Base-by-base conservation (phyloP, 768 basidiomycete genomes). In the Tulasnella sp. region DNA sequence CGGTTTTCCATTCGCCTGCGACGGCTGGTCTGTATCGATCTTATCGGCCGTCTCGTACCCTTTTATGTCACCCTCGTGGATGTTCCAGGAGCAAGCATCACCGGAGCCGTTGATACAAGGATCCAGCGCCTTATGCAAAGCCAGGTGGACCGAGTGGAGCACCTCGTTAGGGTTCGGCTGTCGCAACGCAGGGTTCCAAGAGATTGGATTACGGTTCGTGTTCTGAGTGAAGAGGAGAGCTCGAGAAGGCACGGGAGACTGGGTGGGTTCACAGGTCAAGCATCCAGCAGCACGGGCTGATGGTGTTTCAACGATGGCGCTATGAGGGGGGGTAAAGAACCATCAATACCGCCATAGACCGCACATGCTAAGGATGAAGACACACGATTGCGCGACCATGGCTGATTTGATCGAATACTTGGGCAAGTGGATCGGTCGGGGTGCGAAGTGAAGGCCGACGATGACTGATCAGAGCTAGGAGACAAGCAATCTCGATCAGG, bases 181-280 rank as follows among this genome's bases (percentile, higher is more conserved):
- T 7, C 60, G 60, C 17, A 59, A 46, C 21, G 53, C 44, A 17
- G 62, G 59, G 25, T 61, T 59, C 62, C 62, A 63, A 31, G 62
- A 59, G 25, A 63, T 63, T 19, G 62, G 52, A 34, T 61, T 51
- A 43, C 62, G 59, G 25, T 60, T 63, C 38, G 53, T 63, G 48
- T 63, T 61, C 30, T 63, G 62, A 3, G 62, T 63, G 43, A 55
- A 63, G 8, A 63, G 24, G 34, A 62, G 56, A 50, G 49, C 46
- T 19, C 43, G 31, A 2, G 21, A 11, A n/a, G 57, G 57, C 24
- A 24, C 22, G 21, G 45, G 46, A 15, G 48, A 24, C 30, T 49
- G 22, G 15, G 54, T n/a, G 17, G 54, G 27, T 12, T 56, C 54
- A 19, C 19, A 56, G 0, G 41, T 12, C 41, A 42, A 56, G 43